Percentiles rank a stretch among this genome's conserved stretches.
Evolutionary conservation across 345 rosid species (phyloP).

Genomic region (Bruguiera parviflora): DNA sequence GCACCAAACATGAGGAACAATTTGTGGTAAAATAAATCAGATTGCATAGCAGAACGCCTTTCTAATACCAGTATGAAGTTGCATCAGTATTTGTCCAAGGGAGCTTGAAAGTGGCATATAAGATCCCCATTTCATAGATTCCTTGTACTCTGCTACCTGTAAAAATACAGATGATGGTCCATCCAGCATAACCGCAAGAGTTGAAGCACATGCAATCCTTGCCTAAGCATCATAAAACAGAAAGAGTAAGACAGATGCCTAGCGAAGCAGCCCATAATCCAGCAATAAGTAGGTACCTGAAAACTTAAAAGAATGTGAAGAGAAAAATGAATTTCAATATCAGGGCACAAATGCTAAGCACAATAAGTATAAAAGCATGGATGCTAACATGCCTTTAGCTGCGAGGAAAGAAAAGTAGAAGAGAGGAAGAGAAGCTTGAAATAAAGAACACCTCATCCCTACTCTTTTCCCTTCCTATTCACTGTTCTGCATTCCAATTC

Average conservation of each 20-base stretch:
- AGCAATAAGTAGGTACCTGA: background rate
- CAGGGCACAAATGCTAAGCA: background rate
- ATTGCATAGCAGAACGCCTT: slow-evolving; percentile 17
- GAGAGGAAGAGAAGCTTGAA: background rate
- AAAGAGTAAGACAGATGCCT: slow-evolving; percentile 15
- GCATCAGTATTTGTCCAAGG: slow-evolving; percentile 79
- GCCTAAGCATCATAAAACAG: slow-evolving; percentile 49
- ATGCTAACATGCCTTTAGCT: background rate
- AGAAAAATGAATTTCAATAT: background rate
- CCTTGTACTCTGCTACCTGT: slow-evolving; percentile 92
- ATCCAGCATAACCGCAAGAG: slow-evolving; percentile 75
- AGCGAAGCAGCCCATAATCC: background rate
- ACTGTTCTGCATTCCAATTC: no score
- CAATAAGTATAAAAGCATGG: background rate
- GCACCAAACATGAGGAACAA: slow-evolving; percentile 7
- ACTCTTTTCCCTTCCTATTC: no score
- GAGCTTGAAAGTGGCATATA: slow-evolving; percentile 81
- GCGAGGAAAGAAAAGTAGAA: background rate
- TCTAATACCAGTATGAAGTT: slow-evolving; percentile 79
- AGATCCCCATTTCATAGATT: slow-evolving; percentile 62
- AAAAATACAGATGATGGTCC: slow-evolving; percentile 79
- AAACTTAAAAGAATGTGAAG: background rate
- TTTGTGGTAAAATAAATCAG: slow-evolving; percentile 16
- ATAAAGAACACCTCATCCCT: background rate
- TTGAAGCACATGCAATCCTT: slow-evolving; percentile 73